Percentiles rank a stretch among this genome's conserved stretches.
These are phyloP conservation scores for Sporothrix curviconia DNA, from an alignment of 2,329 filamentous ascomycete species.

Conservation along the genomic window DNA sequence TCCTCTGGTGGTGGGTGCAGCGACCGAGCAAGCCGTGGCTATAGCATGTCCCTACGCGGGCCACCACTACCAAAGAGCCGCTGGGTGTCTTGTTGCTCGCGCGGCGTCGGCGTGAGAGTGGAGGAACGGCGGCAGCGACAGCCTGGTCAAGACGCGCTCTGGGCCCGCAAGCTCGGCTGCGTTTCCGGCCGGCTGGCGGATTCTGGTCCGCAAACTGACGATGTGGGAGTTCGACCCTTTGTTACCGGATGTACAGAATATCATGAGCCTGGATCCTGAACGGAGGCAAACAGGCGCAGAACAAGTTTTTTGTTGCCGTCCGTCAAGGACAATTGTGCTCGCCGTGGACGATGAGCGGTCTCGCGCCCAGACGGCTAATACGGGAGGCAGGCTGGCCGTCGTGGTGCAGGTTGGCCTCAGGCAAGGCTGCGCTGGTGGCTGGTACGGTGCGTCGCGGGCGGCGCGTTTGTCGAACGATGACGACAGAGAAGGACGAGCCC, in stretches of 20 bases:
- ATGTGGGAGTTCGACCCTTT: slow-evolving; percentile 63
- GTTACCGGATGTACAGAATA: slow-evolving; percentile 45
- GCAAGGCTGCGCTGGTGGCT: too few relatives aligned
- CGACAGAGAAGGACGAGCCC: slow-evolving; percentile 34
- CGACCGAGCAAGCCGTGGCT: slow-evolving; percentile 38
- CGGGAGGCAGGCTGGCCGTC: slow-evolving; percentile 11
- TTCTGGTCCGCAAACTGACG: slow-evolving; percentile 88
- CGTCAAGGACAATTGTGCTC: slow-evolving; percentile 71
- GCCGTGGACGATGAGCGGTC: slow-evolving; percentile 53
- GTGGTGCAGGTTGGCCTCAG: not conserved
- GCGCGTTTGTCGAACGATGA: too few relatives aligned
- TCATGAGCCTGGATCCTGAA: slow-evolving; percentile 27
- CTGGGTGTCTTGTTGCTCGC: too few relatives aligned
- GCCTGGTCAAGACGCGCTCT: slow-evolving; percentile 58
- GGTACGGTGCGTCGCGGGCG: too few relatives aligned
- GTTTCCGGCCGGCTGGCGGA: slow-evolving; percentile 70
- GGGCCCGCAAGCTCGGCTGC: slow-evolving; percentile 72
- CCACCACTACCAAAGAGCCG: slow-evolving; percentile 50
- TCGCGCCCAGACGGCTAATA: slow-evolving; percentile 28
- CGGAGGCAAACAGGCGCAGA: slow-evolving; percentile 30
- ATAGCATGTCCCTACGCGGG: slow-evolving; percentile 47
- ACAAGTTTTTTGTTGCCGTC: slow-evolving; percentile 59
- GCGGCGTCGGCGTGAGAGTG: too few relatives aligned
- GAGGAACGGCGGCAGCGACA: slow-evolving; percentile 39
- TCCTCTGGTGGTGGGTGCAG: slow-evolving; percentile 38